phyloP scores from a whole-genome alignment of 2,329 filamentous ascomycete genomes.

The Calonectria montana region DNA sequence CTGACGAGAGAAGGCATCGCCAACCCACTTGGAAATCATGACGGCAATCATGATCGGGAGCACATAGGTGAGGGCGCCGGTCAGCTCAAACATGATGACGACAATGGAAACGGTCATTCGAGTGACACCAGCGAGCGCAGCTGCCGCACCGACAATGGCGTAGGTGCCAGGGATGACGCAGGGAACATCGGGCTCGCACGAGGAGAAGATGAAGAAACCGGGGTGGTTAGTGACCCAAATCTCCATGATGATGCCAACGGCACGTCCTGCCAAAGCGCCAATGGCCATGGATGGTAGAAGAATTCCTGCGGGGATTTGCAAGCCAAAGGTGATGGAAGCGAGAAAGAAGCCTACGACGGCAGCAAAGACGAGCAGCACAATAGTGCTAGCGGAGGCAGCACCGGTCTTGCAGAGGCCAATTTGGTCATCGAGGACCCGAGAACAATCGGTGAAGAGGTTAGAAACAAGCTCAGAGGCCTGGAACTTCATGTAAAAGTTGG shows the following conservation, averaged over 20 bases:
- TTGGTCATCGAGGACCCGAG: constrained; percentile 82
- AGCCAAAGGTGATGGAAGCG: constrained; percentile 88
- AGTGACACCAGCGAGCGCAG: constrained; percentile 92
- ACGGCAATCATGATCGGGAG: constrained; percentile 99
- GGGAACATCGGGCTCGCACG: constrained; percentile 85
- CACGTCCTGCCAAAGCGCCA: constrained; percentile 88
- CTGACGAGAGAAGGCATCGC: constrained; percentile 90
- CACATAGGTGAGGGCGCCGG: constrained; percentile 94
- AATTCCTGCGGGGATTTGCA: constrained; percentile 94
- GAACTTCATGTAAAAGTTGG: constrained; percentile 95
- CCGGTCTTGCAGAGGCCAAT: constrained; percentile 92
- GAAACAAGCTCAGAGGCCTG: constrained; percentile 93
- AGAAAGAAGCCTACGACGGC: constrained; percentile 87
- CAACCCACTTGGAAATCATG: constrained; percentile 98
- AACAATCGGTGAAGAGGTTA: constrained; percentile 91
- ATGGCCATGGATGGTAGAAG: constrained; percentile 97
- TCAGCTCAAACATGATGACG: constrained; percentile 99
- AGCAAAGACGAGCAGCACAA: constrained; percentile 85
- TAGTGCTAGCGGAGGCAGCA: constrained; percentile 82
- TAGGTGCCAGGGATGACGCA: constrained; percentile 97
- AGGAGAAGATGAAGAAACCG: constrained; percentile 78
- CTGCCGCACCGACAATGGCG: constrained; percentile 94
- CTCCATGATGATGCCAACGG: constrained; percentile 88
- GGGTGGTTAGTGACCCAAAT: constrained; percentile 87
- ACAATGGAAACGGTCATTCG: constrained; percentile 98